A percentile compares a stretch with the other conserved stretches of the same genome.
Evolutionary conservation across 495 filamentous ascomycete species (phyloP).

Genomic region (Xylaria intraflava): DNA sequence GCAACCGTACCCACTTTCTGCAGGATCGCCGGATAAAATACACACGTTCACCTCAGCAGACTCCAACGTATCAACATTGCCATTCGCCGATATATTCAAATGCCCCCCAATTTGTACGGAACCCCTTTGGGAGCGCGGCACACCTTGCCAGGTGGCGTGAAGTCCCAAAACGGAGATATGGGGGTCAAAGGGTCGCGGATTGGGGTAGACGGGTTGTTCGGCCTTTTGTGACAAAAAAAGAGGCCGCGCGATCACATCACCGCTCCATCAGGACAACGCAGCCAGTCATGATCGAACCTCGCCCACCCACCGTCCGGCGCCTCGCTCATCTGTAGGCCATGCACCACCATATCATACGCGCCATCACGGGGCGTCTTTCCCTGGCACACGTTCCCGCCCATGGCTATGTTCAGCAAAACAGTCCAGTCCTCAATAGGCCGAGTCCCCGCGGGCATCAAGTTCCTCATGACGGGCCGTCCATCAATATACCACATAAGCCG

Average conservation of each 20-base stretch:
- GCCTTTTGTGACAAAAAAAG: not conserved
- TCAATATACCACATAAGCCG: slow-evolving; percentile 41
- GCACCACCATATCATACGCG: slow-evolving; percentile 36
- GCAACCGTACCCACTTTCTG: not conserved
- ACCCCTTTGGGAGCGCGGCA: not conserved
- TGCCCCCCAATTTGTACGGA: not conserved
- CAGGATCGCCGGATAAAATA: slow-evolving; percentile 4
- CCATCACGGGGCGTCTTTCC: slow-evolving; percentile 34
- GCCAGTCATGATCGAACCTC: slow-evolving; percentile 33
- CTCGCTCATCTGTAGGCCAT: slow-evolving; percentile 30
- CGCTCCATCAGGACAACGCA: slow-evolving; percentile 26
- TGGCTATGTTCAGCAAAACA: slow-evolving; percentile 39
- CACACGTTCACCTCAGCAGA: not conserved
- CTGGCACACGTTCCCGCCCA: slow-evolving; percentile 40
- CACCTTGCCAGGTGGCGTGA: not conserved
- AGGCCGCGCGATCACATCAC: slow-evolving; percentile 4
- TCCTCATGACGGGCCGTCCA: slow-evolving; percentile 36
- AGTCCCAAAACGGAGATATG: not conserved
- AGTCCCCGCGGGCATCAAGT: slow-evolving; percentile 31
- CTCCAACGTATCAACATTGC: not conserved
- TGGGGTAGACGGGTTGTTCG: not conserved
- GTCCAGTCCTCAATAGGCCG: slow-evolving; percentile 35
- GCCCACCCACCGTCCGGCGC: slow-evolving; percentile 36
- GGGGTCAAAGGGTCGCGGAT: not conserved
- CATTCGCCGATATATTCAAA: not conserved